Conservation (phyloP, 2,329 filamentous ascomycete species). For the Ophiognomonia clavigignenti-juglandacearum region DNA sequence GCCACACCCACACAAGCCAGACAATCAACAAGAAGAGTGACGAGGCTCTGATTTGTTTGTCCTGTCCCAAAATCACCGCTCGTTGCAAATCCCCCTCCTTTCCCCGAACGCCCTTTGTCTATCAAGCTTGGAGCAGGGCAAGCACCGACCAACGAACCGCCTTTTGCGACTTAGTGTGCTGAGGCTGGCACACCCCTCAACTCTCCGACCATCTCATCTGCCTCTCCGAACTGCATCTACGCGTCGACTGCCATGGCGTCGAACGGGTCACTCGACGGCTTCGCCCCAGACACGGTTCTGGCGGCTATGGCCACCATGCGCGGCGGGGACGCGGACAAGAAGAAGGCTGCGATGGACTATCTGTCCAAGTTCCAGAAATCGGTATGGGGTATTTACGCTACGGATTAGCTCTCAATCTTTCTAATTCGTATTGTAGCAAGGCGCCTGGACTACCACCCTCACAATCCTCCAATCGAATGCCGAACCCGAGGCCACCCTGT, state of each 20-base stretch:
- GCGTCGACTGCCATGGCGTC: conserved; percentile 54
- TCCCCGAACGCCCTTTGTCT: neutral
- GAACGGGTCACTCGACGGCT: conserved; percentile 62
- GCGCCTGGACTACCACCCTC: conserved; percentile 87
- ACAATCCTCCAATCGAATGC: conserved; percentile 78
- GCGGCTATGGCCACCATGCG: conserved; percentile 90
- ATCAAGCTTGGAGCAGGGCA: neutral
- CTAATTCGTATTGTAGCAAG: conserved; percentile 53
- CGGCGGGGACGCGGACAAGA: conserved; percentile 77
- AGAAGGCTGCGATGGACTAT: conserved; percentile 78
- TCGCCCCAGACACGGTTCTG: conserved; percentile 71
- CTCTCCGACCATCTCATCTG: conserved; percentile 12
- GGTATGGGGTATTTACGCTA: conserved; percentile 45
- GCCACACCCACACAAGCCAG: no score
- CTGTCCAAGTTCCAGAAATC: conserved; percentile 98
- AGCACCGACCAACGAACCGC: neutral
- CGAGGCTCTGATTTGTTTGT: neutral
- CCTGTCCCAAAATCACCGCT: neutral
- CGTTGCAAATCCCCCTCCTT: neutral
- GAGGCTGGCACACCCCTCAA: conserved; percentile 14
- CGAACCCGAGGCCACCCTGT: conserved; percentile 82
- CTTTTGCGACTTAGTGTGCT: conserved; percentile 7
- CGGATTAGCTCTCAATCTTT: neutral
- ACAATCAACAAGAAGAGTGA: neutral
- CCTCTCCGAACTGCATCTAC: conserved; percentile 20